phyloP scores from a whole-genome alignment of 768 basidiomycete species.

The Suillus subaureus region DNA sequence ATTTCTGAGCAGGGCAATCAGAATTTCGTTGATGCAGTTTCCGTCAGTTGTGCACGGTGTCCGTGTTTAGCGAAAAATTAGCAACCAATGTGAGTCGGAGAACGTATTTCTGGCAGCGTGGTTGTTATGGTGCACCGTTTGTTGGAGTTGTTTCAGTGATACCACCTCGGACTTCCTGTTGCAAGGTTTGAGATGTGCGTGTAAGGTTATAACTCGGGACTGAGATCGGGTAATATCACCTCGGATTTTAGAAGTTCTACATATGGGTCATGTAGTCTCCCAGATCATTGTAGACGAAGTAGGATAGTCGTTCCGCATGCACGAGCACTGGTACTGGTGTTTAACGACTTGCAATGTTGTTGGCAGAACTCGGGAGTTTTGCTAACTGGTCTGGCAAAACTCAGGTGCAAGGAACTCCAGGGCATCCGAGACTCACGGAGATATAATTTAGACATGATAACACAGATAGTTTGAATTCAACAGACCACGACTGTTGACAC shows the following conservation, averaged over 20 bases:
- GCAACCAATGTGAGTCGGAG: not conserved
- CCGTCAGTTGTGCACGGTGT: not conserved
- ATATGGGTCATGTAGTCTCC: not conserved
- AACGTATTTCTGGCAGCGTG: not conserved
- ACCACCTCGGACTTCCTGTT: not conserved
- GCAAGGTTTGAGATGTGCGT: not conserved
- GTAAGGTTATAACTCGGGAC: not conserved
- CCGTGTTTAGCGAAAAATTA: not conserved
- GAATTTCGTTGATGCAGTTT: not conserved
- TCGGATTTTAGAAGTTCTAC: not conserved
- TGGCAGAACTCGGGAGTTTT: too few relatives aligned
- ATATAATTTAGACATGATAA: too few relatives aligned
- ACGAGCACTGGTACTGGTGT: not conserved
- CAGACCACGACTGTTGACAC: too few relatives aligned
- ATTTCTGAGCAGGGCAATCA: not conserved
- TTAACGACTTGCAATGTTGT: too few relatives aligned
- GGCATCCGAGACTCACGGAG: too few relatives aligned
- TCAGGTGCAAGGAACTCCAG: too few relatives aligned
- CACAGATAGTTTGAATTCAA: too few relatives aligned
- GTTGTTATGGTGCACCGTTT: not conserved
- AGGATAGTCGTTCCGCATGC: not conserved
- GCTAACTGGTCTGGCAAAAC: too few relatives aligned
- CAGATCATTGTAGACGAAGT: not conserved
- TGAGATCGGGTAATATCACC: not conserved
- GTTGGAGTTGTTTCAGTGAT: not conserved